Evolutionary conservation across 495 filamentous ascomycete species (phyloP), one percentile per base, ranked within the genome.

Genomic region (Niebla homalea): DNA sequence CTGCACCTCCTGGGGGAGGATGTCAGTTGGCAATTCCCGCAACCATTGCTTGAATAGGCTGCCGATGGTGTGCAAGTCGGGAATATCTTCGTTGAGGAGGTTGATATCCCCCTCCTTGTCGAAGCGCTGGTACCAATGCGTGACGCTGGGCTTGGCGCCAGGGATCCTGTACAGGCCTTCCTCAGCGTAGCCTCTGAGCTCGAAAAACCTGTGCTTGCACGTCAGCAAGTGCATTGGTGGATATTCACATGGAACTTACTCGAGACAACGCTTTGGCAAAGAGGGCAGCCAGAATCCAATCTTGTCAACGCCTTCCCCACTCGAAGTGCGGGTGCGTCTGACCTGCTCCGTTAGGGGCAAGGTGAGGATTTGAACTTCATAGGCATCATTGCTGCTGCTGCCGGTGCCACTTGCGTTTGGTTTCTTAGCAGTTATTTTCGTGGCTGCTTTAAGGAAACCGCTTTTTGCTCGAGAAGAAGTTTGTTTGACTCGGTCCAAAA

Each of bases 231-330:
- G 3, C 1, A 39, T 22, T 25, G 40, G 19, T 18, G 23, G 10
- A 4, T 1, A n/a, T 16, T 14, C 19, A 20, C 10, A 16, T 5
- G 4, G 55, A 21, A 69, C 76, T 65, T 64, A 80, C 74, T 95
- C 89, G 55, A 95, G 92, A 23, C 84, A 89, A 46, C 89, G 73
- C 77, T 88, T 94, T 0, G 89, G 89, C 42, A 95, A 79, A 16
- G 87, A 84, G 0, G 89, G 89, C 87, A 95, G 92, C 89, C 89
- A 95, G 60, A 89, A 95, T 58, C 94, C 89, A 0, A 89, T 94
- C 73, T 94, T 94, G 59, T 95, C 89, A 40, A 79, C 72, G 15
- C 83, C 76, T 59, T 88, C 85, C 15, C n/a, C n/a, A 95, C 68
- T 45, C 80, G 76, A 65, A 86, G 89, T 3, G 86, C 87, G 57